Evolutionary conservation across 116 monocot species (phyloP).

Genomic region (Iris pallida): DNA sequence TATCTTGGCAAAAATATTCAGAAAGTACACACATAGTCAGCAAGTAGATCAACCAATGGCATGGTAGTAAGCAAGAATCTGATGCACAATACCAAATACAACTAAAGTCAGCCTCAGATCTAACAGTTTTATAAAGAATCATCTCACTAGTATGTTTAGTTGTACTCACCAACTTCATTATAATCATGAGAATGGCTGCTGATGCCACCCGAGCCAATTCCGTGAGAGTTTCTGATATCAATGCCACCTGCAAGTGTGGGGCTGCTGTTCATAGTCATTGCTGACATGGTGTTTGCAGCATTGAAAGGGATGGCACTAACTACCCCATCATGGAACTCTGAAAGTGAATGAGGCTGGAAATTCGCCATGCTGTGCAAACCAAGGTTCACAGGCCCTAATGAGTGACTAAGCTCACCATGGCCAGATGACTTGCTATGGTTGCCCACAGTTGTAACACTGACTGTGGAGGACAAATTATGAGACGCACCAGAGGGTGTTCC

Average conservation of each 20-base stretch:
- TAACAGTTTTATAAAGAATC: background rate
- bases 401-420: constrained; percentile 43
- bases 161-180: constrained; percentile 23
- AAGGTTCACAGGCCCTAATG: constrained; percentile 49
- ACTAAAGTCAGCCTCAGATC: background rate
- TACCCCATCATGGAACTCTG: constrained; percentile 50
- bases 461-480: constrained; percentile 50
- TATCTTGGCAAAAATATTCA: too few species aligned
- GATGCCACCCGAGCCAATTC: constrained; percentile 34
- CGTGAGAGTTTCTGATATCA: constrained; percentile 39
- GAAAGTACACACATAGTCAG: too few species aligned
- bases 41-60: too few species aligned
- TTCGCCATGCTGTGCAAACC: constrained; percentile 39
- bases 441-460: constrained; percentile 37
- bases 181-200: constrained; percentile 42
- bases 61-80: background rate
- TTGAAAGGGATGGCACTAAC: constrained; percentile 38
- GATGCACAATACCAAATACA: background rate
- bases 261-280: constrained; percentile 31
- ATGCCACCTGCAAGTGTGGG: constrained; percentile 27
- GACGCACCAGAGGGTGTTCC: constrained; percentile 42
- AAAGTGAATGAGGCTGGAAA: constrained; percentile 63
- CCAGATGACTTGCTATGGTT: constrained; percentile 35
- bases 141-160: background rate
- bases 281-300: constrained; percentile 31